These are phyloP conservation scores for Pseudofabraea citricarpa DNA, from an alignment of 2,329 filamentous ascomycete species.

Conservation along the genomic window DNA sequence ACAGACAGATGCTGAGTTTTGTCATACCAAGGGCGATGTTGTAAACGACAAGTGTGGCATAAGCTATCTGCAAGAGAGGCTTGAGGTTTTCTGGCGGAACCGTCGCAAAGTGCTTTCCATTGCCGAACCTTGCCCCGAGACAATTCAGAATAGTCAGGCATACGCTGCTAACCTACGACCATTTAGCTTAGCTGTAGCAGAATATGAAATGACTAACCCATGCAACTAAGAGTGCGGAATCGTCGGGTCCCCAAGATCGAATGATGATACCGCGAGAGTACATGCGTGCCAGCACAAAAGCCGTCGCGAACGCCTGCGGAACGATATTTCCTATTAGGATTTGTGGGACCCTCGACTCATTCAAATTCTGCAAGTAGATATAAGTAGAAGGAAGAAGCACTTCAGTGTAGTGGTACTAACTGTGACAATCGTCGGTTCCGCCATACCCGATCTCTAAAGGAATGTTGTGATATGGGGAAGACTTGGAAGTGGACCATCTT, in stretches of 20 bases:
- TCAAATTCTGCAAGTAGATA: no score
- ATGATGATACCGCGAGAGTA: background rate
- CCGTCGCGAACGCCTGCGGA: background rate
- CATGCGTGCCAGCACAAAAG: background rate
- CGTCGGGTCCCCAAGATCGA: background rate
- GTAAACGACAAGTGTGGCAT: background rate
- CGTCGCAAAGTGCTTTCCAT: background rate
- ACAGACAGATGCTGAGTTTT: constrained; percentile 1
- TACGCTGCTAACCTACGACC: background rate
- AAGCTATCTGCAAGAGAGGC: background rate
- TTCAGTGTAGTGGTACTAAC: no score
- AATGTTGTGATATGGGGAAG: no score
- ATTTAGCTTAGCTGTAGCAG: background rate
- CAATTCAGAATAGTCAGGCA: background rate
- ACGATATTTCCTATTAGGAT: background rate
- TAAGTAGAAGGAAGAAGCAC: no score
- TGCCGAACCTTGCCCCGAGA: background rate
- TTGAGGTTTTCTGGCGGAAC: background rate
- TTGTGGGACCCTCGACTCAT: no score
- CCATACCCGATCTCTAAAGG: no score
- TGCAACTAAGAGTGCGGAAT: background rate
- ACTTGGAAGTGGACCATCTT: no score
- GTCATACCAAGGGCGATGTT: background rate
- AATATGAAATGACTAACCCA: background rate
- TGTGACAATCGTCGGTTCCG: no score